A percentile compares a stretch with the other conserved stretches of the same genome.
phyloP scores from a whole-genome alignment of 371 early-diverging fungal genomes.

The Lichtheimia corymbifera region DNA sequence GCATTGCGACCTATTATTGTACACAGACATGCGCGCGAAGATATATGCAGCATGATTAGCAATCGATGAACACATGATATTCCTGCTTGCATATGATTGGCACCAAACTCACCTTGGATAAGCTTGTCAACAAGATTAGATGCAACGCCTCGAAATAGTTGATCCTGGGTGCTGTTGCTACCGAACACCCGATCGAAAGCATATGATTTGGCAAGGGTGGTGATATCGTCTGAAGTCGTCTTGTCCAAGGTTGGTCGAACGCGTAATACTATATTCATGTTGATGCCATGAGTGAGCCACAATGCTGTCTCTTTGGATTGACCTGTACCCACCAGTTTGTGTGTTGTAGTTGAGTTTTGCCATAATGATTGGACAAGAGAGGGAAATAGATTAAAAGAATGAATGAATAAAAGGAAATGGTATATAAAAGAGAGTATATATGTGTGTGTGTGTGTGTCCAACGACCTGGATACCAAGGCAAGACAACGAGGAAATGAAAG shows the following conservation, averaged over 20 bases:
- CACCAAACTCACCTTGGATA: constrained; percentile 62
- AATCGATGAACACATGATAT: background rate
- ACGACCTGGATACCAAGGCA: background rate
- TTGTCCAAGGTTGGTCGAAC: constrained; percentile 11
- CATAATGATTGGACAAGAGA: constrained; percentile 2
- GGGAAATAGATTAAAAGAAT: background rate
- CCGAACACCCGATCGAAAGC: constrained; percentile 81
- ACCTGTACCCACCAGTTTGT: too few species aligned
- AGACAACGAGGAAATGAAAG: constrained; percentile 2
- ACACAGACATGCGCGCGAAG: background rate
- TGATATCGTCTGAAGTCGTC: constrained; percentile 5
- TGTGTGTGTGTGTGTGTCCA: too few species aligned
- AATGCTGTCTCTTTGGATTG: too few species aligned
- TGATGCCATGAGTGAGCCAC: too few species aligned
- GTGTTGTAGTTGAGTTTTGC: too few species aligned
- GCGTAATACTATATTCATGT: constrained; percentile 4
- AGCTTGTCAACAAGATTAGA: constrained; percentile 70
- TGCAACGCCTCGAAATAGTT: constrained; percentile 67
- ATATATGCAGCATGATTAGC: too few species aligned
- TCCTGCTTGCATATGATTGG: background rate
- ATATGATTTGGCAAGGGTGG: constrained; percentile 44
- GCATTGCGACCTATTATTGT: constrained; percentile 10
- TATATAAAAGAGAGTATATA: too few species aligned
- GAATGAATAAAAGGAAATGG: too few species aligned
- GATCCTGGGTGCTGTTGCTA: constrained; percentile 59